These are phyloP conservation scores for Russula vinacea DNA, from an alignment of 768 basidiomycete species.

Conservation along the genomic window DNA sequence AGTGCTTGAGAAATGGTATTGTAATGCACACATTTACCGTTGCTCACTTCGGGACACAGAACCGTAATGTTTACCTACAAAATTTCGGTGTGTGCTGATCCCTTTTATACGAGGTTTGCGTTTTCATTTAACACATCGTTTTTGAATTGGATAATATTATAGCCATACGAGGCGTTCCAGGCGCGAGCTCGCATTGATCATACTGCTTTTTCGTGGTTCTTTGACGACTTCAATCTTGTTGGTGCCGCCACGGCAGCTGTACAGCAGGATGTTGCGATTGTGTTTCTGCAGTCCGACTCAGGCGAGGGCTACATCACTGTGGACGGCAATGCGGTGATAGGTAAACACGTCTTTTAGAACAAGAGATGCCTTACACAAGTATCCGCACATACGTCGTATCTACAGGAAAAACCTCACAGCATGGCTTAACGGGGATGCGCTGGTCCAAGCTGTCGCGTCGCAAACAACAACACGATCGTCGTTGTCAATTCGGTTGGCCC, in stretches of 20 bases:
- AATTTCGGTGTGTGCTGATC: slow-evolving; percentile 51
- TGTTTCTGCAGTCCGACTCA: slow-evolving; percentile 43
- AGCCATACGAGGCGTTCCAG: slow-evolving; percentile 83
- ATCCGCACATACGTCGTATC: background rate
- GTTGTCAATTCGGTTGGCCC: slow-evolving; percentile 78
- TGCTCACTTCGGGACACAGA: slow-evolving; percentile 35
- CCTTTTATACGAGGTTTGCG: background rate
- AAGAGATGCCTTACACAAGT: too few relatives aligned
- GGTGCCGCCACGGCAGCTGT: slow-evolving; percentile 44
- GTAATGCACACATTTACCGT: background rate
- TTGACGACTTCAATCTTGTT: slow-evolving; percentile 66
- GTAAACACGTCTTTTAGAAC: slow-evolving; percentile 32
- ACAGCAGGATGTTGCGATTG: slow-evolving; percentile 51
- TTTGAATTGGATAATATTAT: background rate
- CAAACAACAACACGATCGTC: slow-evolving; percentile 74
- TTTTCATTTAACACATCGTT: background rate
- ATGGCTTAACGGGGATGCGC: slow-evolving; percentile 38
- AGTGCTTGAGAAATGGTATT: background rate
- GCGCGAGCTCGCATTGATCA: slow-evolving; percentile 61
- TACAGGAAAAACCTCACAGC: slow-evolving; percentile 40
- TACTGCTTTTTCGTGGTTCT: slow-evolving; percentile 64
- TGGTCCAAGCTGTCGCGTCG: slow-evolving; percentile 57
- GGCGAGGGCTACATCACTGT: slow-evolving; percentile 35
- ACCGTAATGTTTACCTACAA: slow-evolving; percentile 78
- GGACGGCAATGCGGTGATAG: slow-evolving; percentile 40